Base-by-base conservation (phyloP, 164 flowering plant species). In the Nymphaea thermarum region DNA sequence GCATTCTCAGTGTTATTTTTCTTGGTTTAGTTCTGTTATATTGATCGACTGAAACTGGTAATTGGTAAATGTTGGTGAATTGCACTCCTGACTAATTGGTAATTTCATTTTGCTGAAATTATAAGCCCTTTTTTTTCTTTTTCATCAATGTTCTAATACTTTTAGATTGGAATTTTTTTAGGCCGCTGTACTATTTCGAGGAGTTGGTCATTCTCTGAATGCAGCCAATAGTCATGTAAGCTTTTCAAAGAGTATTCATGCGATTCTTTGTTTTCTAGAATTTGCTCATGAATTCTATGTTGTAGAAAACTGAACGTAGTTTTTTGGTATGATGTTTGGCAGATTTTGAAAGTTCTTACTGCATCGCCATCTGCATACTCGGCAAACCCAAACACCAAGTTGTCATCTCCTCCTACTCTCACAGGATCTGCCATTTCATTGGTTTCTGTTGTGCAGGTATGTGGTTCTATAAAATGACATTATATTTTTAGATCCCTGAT, bases 181-280 rank as follows among this genome's bases (percentile, higher is more conserved):
- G 99, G 99, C 94, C 62, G 97, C 99, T 62, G 87, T 92, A 36
- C 90, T 95, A 70, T 95, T 92, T 68, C 81, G 80, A 76, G 99
- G 99, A 43, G 82, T 92, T 80, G 98, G 88, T 60, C 99, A 95
- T 80, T 82, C 93, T 16, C 43, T 87, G 57, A 88, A 92, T 78
- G 80, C 98, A 71, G 82, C 86, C 7, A 92, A 85, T 82, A 84
- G 73, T 73, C 70, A 90, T 86, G 99, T 95, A 83, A 82, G 42
- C 68, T 43, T 59, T 60, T 60, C 25, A 36, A 36, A 71, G 15
- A 8, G 57, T 25, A 15, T 51, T 51, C 57, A 51, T 10, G 14
- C 2, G 14, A 10, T 51, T 51, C 57, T 51, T 15, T 51, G 57
- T 51, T 51, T 51, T 51, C 12, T 51, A 51, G 14, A 51, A 51